Conservation (phyloP, 1,284 basidiomycete genomes). For the Cerrena zonata region DNA sequence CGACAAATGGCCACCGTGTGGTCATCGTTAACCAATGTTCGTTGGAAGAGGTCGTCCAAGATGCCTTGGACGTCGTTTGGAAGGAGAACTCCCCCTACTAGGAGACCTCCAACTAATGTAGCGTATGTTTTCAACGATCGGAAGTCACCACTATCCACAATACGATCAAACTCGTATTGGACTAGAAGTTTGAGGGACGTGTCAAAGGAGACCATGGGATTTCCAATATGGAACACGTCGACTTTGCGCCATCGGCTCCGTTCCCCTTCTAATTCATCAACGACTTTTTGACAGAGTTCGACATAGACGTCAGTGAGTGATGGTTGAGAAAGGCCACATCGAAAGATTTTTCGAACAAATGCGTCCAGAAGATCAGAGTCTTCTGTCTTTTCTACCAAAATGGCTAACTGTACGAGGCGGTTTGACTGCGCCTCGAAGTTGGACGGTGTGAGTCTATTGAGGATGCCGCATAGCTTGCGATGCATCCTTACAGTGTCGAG, state of each 20-base stretch:
- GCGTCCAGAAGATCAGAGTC: conserved; percentile 15
- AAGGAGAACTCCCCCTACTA: conserved; percentile 21
- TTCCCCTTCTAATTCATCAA: conserved; percentile 24
- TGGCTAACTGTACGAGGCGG: conserved; percentile 15
- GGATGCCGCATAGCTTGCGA: conserved; percentile 19
- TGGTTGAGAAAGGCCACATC: conserved; percentile 18
- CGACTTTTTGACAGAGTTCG: conserved; percentile 20
- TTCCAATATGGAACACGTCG: conserved; percentile 21
- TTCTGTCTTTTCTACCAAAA: conserved; percentile 17
- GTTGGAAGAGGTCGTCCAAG: conserved; percentile 16
- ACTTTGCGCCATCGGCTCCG: conserved; percentile 23
- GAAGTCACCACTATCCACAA: conserved; percentile 1
- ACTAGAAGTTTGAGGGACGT: conserved; percentile 14
- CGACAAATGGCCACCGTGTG: conserved; percentile 17
- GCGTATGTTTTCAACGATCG: conserved; percentile 10
- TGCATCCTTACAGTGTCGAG: conserved; percentile 11
- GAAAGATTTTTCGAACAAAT: conserved; percentile 17
- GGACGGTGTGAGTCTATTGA: conserved; percentile 22
- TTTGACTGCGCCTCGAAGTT: conserved; percentile 19
- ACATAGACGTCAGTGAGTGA: conserved; percentile 17
- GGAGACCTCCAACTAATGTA: conserved; percentile 21
- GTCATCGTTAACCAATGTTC: conserved; percentile 15
- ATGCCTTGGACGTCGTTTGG: conserved; percentile 19
- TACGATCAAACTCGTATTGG: conserved; percentile 13
- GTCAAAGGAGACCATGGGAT: conserved; percentile 20